phyloP scores from a whole-genome alignment of 176 grass and related monocot genomes.

The Musa troglodytarum region DNA sequence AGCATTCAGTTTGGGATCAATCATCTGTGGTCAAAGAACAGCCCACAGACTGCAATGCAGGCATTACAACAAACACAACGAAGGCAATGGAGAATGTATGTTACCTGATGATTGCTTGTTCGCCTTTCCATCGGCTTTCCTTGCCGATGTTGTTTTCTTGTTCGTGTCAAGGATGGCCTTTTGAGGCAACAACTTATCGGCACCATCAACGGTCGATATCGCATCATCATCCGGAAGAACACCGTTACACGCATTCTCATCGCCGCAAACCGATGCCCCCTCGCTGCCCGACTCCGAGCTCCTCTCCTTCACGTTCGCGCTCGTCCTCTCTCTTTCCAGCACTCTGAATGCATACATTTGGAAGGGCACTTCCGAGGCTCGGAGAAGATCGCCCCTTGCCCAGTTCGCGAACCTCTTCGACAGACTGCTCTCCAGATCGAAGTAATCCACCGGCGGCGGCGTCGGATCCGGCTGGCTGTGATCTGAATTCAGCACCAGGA shows the following conservation, averaged over 20 bases:
- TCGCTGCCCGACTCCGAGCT: conserved; percentile 22
- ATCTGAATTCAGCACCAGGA: conserved; percentile 14
- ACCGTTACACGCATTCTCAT: conserved; percentile 17
- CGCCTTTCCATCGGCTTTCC: neutral
- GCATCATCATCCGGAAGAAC: conserved; percentile 5
- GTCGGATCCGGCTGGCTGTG: neutral
- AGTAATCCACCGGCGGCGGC: conserved; percentile 6
- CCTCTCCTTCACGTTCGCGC: conserved; percentile 8
- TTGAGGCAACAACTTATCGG: neutral
- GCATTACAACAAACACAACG: no score
- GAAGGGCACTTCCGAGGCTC: conserved; percentile 12
- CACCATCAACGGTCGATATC: neutral
- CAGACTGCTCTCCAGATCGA: conserved; percentile 12
- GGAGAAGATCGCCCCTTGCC: neutral
- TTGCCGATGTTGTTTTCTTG: neutral
- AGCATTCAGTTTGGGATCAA: no score
- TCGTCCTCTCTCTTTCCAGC: conserved; percentile 14
- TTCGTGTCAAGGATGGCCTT: neutral
- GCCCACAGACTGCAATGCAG: no score
- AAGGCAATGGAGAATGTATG: neutral
- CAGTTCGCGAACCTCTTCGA: conserved; percentile 3
- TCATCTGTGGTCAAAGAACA: no score
- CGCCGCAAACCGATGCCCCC: conserved; percentile 13
- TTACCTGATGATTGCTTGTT: neutral
- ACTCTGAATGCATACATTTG: conserved; percentile 15